These are phyloP conservation scores for Tieghemostelium lacteum DNA, from an alignment of 78 protist genomes.

Conservation along the genomic window DNA sequence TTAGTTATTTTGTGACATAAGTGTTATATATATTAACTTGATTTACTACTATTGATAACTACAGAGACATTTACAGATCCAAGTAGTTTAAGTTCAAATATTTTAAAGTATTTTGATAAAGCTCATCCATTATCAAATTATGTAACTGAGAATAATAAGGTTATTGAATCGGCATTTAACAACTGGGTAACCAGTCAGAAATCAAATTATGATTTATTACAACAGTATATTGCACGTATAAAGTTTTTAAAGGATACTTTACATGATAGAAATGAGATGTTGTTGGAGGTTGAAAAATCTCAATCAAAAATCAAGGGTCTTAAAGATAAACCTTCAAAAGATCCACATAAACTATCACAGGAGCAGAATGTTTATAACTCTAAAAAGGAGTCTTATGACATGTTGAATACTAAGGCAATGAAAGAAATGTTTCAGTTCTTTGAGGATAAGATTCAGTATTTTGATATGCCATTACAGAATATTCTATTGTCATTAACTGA, in stretches of 20 bases:
- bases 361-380: constrained; percentile 32
- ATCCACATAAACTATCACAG: constrained; percentile 17
- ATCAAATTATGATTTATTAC: constrained; percentile 41
- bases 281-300: constrained; percentile 41
- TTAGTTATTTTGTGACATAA: neutral
- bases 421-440: constrained; percentile 43
- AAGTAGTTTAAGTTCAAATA: constrained; percentile 47
- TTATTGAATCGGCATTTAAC: constrained; percentile 22
- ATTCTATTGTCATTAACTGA: constrained; percentile 22
- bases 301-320: constrained; percentile 30
- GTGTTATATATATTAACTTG: neutral
- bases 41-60: neutral
- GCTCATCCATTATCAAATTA: constrained; percentile 27
- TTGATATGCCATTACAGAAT: constrained; percentile 56
- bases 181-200: constrained; percentile 51
- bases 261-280: constrained; percentile 5
- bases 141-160: constrained; percentile 12
- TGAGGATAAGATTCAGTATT: constrained; percentile 37
- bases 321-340: constrained; percentile 65
- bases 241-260: constrained; percentile 41
- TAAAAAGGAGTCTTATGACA: constrained; percentile 36
- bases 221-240: constrained; percentile 29
- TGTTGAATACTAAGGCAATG: constrained; percentile 3
- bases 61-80: constrained; percentile 67
- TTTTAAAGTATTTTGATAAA: constrained; percentile 21